Evolutionary conservation across 2,329 filamentous ascomycete genomes (phyloP), one percentile per base, ranked within the genome.

Genomic region (Aspergillus flavus): DNA sequence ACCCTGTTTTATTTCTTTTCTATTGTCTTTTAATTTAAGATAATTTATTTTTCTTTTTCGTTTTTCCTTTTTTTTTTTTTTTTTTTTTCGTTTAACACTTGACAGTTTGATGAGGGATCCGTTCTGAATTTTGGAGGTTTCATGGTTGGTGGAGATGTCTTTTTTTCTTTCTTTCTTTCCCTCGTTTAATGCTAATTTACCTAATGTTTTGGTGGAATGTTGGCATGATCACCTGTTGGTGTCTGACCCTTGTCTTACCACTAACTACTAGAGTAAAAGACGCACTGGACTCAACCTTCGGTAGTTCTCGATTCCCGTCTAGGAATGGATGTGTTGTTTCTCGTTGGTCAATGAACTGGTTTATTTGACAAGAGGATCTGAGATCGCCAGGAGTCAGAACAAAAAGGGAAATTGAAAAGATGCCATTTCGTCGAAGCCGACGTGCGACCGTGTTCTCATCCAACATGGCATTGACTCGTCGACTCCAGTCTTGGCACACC

Each of bases 301-400:
- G 57, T 26, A 30, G n/a, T 39, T 39, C 23, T 32, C 19, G 19
- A 19, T 48, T 46, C 43, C 30, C 19, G 5, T 48, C n/a, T 26
- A 52, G 28, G 43, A 50, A n/a, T 28, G 45, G 14, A 58, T 58
- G 32, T 21, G n/a, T 39, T 55, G 7, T 55, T 36, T 39, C 41
- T 59, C 48, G 50, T 56, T 56, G 23, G 58, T 61, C 52, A 61
- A 61, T 46, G 52, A 48, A 55, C 36, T 56, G 50, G 36, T 41
- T 56, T 55, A 55, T 48, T 55, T 46, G 39, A 56, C 58, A 26
- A 32, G 30, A 46, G 59, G 52, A 65, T 63, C 61, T 67, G 59
- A 65, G 63, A 64, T 67, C 65, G 61, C 65, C 65, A 66, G 65
- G 65, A 67, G 58, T 64, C 63, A 65, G 65, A 67, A 64, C 62